These are phyloP conservation scores for Aleurites moluccanus DNA, from an alignment of 441 rosid species.

Conservation along the genomic window DNA sequence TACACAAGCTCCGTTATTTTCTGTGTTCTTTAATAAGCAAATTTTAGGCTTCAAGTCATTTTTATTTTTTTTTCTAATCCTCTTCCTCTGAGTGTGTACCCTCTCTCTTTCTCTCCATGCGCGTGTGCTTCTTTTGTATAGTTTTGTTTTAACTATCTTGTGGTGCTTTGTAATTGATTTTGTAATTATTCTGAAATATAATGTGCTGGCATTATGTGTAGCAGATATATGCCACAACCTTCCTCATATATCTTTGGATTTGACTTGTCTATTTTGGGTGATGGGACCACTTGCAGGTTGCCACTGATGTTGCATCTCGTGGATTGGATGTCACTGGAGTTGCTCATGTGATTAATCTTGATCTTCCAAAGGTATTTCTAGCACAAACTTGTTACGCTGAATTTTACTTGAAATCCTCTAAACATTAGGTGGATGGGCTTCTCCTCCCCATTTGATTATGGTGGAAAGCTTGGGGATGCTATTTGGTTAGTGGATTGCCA, in stretches of 20 bases:
- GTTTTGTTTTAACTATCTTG: background rate
- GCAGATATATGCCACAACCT: background rate
- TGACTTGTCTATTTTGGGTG: background rate
- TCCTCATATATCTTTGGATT: background rate
- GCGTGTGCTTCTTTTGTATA: background rate
- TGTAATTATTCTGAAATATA: background rate
- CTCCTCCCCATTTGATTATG: background rate
- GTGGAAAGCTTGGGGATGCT: conserved; percentile 9
- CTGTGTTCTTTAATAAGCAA: background rate
- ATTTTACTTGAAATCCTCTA: background rate
- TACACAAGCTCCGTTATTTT: background rate
- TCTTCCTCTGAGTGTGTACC: background rate
- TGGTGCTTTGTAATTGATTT: background rate
- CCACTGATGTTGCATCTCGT: conserved; percentile 47
- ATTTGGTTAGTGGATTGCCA: background rate
- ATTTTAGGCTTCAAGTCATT: background rate
- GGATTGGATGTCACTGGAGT: conserved; percentile 48
- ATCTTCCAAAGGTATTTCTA: conserved; percentile 45
- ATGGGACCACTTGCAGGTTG: conserved; percentile 29
- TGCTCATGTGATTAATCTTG: conserved; percentile 44
- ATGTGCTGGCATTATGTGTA: background rate
- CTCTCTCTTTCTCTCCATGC: background rate
- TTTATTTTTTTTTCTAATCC: background rate
- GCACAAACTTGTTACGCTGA: conserved; percentile 8
- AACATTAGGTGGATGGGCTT: background rate